Evolutionary conservation across 2,329 filamentous ascomycete species (phyloP).

Genomic region (Verticillium albo-atrum): DNA sequence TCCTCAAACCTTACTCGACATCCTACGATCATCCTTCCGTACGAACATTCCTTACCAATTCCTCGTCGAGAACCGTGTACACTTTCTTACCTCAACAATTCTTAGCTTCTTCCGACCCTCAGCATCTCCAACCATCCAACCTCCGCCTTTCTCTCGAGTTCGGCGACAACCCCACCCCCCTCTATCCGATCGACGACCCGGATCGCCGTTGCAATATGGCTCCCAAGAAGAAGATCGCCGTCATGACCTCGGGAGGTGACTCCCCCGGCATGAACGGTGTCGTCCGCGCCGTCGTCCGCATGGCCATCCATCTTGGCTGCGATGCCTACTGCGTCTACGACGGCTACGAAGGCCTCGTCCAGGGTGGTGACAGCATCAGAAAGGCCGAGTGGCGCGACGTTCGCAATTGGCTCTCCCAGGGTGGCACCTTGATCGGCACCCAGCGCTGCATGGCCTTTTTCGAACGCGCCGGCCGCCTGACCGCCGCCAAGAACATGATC

Average conservation of each 20-base stretch:
- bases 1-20: not conserved
- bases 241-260: conserved; percentile 94
- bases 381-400: conserved; percentile 92
- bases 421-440: conserved; percentile 93
- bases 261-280: conserved; percentile 93
- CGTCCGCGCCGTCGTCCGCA: conserved; percentile 85
- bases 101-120: not conserved
- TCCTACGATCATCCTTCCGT: not conserved
- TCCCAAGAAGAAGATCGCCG: conserved; percentile 66
- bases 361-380: conserved; percentile 82
- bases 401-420: conserved; percentile 87
- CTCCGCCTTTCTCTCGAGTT: not conserved
- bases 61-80: not conserved
- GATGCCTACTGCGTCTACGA: conserved; percentile 82
- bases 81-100: not conserved
- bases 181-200: not conserved
- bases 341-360: conserved; percentile 92
- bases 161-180: not conserved
- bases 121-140: no score
- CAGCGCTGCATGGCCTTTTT: conserved; percentile 91
- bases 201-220: conserved; percentile 34
- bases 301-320: conserved; percentile 79
- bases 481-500: conserved; percentile 91
- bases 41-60: not conserved
- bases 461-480: conserved; percentile 77